Evolutionary conservation across 352 stramenopile species (phyloP).

Genomic region (Globisporangium camurandrum): DNA sequence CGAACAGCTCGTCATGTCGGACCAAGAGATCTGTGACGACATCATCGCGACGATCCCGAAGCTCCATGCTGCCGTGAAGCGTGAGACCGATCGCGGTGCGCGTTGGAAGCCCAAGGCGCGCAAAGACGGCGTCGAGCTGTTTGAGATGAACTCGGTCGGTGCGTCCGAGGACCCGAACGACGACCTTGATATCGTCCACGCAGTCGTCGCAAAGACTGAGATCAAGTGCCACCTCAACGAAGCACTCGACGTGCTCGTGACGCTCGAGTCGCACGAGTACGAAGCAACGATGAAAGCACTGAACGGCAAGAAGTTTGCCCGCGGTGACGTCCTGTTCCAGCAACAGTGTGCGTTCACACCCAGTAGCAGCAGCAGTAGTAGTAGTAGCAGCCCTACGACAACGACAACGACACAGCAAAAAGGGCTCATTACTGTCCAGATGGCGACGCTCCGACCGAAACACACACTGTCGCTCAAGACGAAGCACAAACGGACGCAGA

Average conservation of each 20-base stretch:
- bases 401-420: conserved; percentile 13
- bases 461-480: conserved; percentile 15
- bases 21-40: conserved; percentile 52
- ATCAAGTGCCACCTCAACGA: conserved; percentile 59
- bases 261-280: conserved; percentile 30
- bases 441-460: conserved; percentile 25
- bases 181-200: conserved; percentile 33
- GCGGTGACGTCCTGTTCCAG: conserved; percentile 38
- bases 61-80: conserved; percentile 30
- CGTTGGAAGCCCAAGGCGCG: conserved; percentile 26
- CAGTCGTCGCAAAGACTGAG: conserved; percentile 34
- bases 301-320: conserved; percentile 39
- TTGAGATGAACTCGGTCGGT: conserved; percentile 30
- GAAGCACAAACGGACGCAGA: conserved; percentile 36
- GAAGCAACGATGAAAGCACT: conserved; percentile 36
- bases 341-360: conserved; percentile 23
- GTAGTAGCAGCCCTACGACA: background rate
- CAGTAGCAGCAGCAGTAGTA: conserved; percentile 3
- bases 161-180: conserved; percentile 26
- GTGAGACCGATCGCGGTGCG: conserved; percentile 17
- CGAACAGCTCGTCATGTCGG: conserved; percentile 32
- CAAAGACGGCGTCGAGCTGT: conserved; percentile 32
- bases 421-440: conserved; percentile 26
- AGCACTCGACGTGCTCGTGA: conserved; percentile 38
- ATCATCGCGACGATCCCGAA: conserved; percentile 53